Evolutionary conservation across 2,329 filamentous ascomycete species (phyloP).

Genomic region (Falciphora oryzae): DNA sequence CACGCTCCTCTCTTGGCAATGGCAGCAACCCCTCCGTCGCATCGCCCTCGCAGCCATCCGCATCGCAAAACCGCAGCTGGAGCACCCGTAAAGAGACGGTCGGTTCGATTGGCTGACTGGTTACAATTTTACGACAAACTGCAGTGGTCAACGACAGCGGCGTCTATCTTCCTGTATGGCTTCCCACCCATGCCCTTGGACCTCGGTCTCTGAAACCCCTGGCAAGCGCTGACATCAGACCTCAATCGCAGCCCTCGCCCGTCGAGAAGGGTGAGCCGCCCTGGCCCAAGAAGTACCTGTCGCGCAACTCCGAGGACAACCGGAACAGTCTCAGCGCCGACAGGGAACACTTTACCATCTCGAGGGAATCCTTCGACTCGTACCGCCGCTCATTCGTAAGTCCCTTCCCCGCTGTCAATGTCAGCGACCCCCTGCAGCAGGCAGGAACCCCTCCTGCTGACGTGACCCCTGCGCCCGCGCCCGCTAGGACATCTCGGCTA

Average conservation of each 20-base stretch:
- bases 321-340: constrained; percentile 60
- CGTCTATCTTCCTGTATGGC: constrained; percentile 80
- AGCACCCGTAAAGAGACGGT: neutral
- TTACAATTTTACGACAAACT: constrained; percentile 5
- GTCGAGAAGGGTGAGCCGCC: constrained; percentile 70
- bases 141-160: constrained; percentile 93
- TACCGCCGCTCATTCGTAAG: constrained; percentile 92
- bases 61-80: neutral
- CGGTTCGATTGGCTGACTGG: constrained; percentile 13
- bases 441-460: no score
- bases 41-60: neutral
- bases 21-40: neutral
- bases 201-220: neutral
- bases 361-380: constrained; percentile 93
- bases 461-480: neutral
- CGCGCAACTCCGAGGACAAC: constrained; percentile 49
- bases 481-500: constrained; percentile 81
- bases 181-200: neutral
- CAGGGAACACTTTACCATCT: constrained; percentile 91
- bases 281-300: constrained; percentile 59
- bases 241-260: constrained; percentile 65
- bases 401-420: constrained; percentile 16
- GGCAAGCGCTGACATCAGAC: constrained; percentile 3
- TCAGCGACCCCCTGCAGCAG: neutral
- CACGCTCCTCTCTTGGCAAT: neutral